Evolutionary conservation across 805 yeast genomes (phyloP), one percentile per base, ranked within the genome.

Genomic region (Jamesozyma hellenica): DNA sequence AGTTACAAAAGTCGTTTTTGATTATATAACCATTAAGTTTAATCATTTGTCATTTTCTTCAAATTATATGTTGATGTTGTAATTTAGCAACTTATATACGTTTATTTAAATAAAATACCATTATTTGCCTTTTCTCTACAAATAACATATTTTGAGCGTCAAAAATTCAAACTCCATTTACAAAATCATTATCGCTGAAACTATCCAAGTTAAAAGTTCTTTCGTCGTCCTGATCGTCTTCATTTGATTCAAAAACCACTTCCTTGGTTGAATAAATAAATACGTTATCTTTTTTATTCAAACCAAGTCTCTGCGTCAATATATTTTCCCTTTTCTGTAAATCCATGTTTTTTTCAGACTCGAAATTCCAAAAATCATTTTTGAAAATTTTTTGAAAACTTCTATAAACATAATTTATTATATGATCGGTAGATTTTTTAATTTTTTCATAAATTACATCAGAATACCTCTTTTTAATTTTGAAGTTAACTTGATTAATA

Each of bases 311-410:
- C 39, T 52, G 35, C 29, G 53, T 47, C 17, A 61, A 53, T 23
- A 54, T 42, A 30, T 51, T 48, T 44, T 51, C 50, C 35, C 51
- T 43, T 21, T 27, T 25, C 5, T 36, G 42, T 12, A 42, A 42
- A 14, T 56, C 50, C 18, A 50, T 50, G 3, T 28, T 21, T 23
- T 44, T 49, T 18, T 40, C 52, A 1, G 58, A 55, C 28, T 47
- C 46, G 5, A 51, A 59, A 30, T 63, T 39, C 38, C 70, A 68
- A 0, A 79, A 70, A 35, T 76, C 53, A 1, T 79, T 76, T 4
- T 78, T 76, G 47, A 77, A 59, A n/a, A 78, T 77, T 35, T 74
- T 71, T 12, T 75, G 72, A 37, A 77, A 73, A 14, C 74, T 62
- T 28, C 65, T 67, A 53, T 75, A 81, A 1, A 81, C 72, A 36